A percentile compares a stretch with the other conserved stretches of the same genome.
phyloP scores from a whole-genome alignment of 2,329 filamentous ascomycete species.

The Pleurostoma richardsiae region DNA sequence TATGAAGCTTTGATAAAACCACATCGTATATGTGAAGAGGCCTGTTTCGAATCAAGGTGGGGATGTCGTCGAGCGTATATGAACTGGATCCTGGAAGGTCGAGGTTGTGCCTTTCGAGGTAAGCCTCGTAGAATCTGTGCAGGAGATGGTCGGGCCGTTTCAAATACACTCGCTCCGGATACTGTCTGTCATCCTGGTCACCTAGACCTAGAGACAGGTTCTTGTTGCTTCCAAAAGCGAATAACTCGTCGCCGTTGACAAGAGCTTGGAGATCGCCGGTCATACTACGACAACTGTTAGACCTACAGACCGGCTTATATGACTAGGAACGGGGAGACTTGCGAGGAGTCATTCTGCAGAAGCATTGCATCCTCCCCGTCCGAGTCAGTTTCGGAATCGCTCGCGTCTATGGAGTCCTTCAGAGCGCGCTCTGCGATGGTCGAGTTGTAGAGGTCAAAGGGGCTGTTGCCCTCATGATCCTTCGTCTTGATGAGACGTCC shows the following conservation, averaged over 20 bases:
- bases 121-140: slow-evolving; percentile 66
- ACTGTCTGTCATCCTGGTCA: slow-evolving; percentile 93
- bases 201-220: slow-evolving; percentile 89
- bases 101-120: slow-evolving; percentile 43
- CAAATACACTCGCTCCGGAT: slow-evolving; percentile 76
- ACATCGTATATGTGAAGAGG: slow-evolving; percentile 77
- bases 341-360: background rate
- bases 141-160: slow-evolving; percentile 74
- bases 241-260: slow-evolving; percentile 71
- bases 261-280: slow-evolving; percentile 11
- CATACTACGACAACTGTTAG: background rate
- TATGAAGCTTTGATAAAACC: slow-evolving; percentile 86
- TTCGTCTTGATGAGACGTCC: slow-evolving; percentile 88
- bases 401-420: slow-evolving; percentile 30
- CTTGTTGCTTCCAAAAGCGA: slow-evolving; percentile 93
- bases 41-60: slow-evolving; percentile 64
- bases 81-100: slow-evolving; percentile 23
- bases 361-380: slow-evolving; percentile 45
- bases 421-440: slow-evolving; percentile 78
- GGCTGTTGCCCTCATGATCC: slow-evolving; percentile 89
- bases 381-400: slow-evolving; percentile 45
- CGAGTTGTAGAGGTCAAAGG: slow-evolving; percentile 86
- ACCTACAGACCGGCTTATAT: too few species aligned
- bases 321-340: too few species aligned
- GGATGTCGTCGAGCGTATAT: slow-evolving; percentile 49